Evolutionary conservation across 768 basidiomycete species (phyloP).

Genomic region (Fistulinella prunicolor): DNA sequence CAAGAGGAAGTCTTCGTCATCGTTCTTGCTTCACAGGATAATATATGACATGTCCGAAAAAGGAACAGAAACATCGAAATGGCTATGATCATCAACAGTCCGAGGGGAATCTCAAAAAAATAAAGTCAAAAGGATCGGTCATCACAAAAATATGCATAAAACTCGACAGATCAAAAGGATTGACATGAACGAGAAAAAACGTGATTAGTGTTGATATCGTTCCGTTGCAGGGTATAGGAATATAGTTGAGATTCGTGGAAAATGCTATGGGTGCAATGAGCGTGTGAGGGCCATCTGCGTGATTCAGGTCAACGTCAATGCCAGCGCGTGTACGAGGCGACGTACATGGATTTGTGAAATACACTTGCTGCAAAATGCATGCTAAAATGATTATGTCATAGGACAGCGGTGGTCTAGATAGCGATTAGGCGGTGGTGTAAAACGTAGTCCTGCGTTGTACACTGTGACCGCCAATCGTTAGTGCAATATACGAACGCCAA

Average conservation of each 20-base stretch:
- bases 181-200: neutral
- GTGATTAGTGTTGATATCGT: constrained; percentile 21
- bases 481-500: neutral
- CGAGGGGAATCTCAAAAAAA: neutral
- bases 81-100: constrained; percentile 6
- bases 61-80: constrained; percentile 1
- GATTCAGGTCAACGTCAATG: neutral
- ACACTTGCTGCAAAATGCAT: constrained; percentile 27
- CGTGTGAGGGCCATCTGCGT: constrained; percentile 31
- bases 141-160: constrained; percentile 7
- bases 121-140: constrained; percentile 2
- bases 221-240: constrained; percentile 27
- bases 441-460: constrained; percentile 26
- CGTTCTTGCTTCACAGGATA: neutral
- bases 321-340: neutral
- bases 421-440: constrained; percentile 24
- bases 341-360: constrained; percentile 28
- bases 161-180: neutral
- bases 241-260: constrained; percentile 18
- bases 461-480: constrained; percentile 18
- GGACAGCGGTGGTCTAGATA: constrained; percentile 23
- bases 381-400: constrained; percentile 28
- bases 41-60: constrained; percentile 5
- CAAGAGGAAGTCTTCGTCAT: neutral
- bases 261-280: constrained; percentile 21